phyloP scores from a whole-genome alignment of 306 rosid genomes.

The Mimosa pudica region DNA sequence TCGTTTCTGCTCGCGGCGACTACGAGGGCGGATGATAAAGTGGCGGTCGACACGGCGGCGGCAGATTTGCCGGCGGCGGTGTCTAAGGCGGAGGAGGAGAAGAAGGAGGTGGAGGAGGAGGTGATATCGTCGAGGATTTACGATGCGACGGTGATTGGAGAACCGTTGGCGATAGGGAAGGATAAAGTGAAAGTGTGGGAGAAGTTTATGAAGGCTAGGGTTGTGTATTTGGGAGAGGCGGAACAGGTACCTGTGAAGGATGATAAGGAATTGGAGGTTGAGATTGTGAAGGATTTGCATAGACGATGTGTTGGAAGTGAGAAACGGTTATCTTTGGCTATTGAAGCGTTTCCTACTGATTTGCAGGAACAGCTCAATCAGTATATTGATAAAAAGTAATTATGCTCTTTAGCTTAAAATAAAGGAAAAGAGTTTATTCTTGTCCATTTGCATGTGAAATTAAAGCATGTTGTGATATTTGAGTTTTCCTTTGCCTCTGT shows the following conservation, averaged over 20 bases:
- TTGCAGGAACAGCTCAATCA: constrained; percentile 77
- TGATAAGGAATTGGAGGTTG: constrained; percentile 88
- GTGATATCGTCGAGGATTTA: constrained; percentile 77
- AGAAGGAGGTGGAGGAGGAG: constrained; percentile 46
- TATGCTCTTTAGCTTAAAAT: background rate
- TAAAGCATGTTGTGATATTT: constrained; percentile 1
- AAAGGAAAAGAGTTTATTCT: background rate
- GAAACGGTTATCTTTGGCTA: constrained; percentile 66
- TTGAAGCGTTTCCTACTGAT: constrained; percentile 79
- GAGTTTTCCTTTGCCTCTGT: background rate
- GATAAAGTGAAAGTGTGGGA: constrained; percentile 89
- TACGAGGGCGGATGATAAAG: constrained; percentile 59
- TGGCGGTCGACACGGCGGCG: constrained; percentile 28
- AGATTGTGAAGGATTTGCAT: constrained; percentile 71
- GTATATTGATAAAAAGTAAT: constrained; percentile 67
- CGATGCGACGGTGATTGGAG: constrained; percentile 88
- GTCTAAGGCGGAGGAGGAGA: constrained; percentile 42
- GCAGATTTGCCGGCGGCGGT: constrained; percentile 22
- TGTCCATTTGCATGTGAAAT: constrained; percentile 1
- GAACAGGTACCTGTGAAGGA: constrained; percentile 91
- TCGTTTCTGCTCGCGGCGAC: constrained; percentile 58
- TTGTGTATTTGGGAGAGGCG: constrained; percentile 89
- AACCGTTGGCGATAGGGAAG: constrained; percentile 88
- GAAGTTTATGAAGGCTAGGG: constrained; percentile 83
- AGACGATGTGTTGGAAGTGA: constrained; percentile 62